A percentile compares a stretch with the other conserved stretches of the same genome.
Evolutionary conservation across 2,329 filamentous ascomycete species (phyloP).

Genomic region (Myriangium duriaei): DNA sequence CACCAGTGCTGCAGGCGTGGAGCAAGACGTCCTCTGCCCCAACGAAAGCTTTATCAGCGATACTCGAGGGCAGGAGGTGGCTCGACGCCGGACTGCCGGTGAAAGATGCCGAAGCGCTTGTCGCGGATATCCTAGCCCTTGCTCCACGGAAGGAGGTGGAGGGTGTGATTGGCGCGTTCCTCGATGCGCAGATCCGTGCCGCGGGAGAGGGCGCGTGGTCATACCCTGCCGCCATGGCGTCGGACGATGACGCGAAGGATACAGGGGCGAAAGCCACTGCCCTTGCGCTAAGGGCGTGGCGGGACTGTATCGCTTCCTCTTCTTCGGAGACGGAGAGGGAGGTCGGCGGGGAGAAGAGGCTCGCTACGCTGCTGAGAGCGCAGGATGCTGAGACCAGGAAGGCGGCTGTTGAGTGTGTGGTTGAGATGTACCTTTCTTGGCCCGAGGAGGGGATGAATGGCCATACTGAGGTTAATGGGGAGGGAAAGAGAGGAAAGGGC

Average conservation of each 20-base stretch:
- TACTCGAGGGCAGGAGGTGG: conserved; percentile 51
- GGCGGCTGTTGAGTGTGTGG: conserved; percentile 69
- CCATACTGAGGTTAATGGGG: conserved; percentile 10
- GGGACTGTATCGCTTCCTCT: conserved; percentile 38
- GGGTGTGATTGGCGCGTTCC: conserved; percentile 25
- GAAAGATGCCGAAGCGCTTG: conserved; percentile 59
- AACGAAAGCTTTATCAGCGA: conserved; percentile 52
- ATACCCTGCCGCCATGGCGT: conserved; percentile 18
- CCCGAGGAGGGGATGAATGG: conserved; percentile 27
- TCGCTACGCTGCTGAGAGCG: conserved; percentile 17
- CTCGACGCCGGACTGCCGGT: conserved; percentile 64
- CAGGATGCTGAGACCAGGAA: conserved; percentile 33
- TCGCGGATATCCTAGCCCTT: conserved; percentile 56
- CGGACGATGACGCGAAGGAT: conserved; percentile 4
- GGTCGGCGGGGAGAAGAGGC: conserved; percentile 9
- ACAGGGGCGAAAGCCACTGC: conserved; percentile 28
- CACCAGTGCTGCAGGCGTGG: conserved; percentile 43
- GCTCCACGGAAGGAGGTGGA: conserved; percentile 47
- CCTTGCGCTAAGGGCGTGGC: conserved; percentile 53
- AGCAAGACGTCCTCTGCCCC: conserved; percentile 39
- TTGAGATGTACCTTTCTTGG: conserved; percentile 53
- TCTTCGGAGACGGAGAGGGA: conserved; percentile 14
- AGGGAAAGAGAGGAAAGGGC: conserved; percentile 21
- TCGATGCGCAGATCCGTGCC: conserved; percentile 39
- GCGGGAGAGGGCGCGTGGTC: conserved; percentile 32